These are phyloP conservation scores for Beauveria scarabaeidicola DNA, from an alignment of 2,329 filamentous ascomycete species.

Conservation along the genomic window DNA sequence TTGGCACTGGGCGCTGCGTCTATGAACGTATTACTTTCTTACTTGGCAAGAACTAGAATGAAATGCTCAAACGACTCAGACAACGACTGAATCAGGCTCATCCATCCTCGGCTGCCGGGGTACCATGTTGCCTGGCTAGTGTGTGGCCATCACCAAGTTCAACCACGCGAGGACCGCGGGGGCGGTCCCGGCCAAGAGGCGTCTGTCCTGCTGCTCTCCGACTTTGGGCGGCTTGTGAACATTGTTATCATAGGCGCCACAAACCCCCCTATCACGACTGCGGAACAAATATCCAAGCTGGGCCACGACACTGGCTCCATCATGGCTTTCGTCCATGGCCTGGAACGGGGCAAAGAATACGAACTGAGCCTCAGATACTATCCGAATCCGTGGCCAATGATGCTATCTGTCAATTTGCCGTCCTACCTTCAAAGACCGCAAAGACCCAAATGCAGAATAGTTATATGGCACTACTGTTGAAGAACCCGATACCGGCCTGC, in stretches of 20 bases:
- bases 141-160: background rate
- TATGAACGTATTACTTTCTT: too few relatives aligned
- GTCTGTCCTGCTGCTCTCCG: constrained; percentile 10
- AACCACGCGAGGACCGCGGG: too few relatives aligned
- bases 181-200: constrained; percentile 9
- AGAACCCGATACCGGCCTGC: constrained; percentile 12
- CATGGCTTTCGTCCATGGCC: constrained; percentile 12
- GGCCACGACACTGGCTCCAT: constrained; percentile 10
- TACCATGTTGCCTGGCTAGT: too few relatives aligned
- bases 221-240: constrained; percentile 11
- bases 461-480: constrained; percentile 9
- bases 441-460: constrained; percentile 4
- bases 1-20: too few relatives aligned
- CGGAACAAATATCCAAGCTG: constrained; percentile 6
- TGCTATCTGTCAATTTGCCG: constrained; percentile 12
- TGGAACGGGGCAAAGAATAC: constrained; percentile 1
- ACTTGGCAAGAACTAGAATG: too few relatives aligned
- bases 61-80: too few relatives aligned
- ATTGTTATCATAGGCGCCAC: constrained; percentile 11
- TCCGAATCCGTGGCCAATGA: constrained; percentile 10
- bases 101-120: too few relatives aligned
- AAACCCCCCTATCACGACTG: background rate
- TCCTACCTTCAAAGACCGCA: constrained; percentile 12
- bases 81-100: too few relatives aligned
- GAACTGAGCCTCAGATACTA: background rate